phyloP scores from a whole-genome alignment of 257 asterid genomes.

The Fraxinus cuspidata region DNA sequence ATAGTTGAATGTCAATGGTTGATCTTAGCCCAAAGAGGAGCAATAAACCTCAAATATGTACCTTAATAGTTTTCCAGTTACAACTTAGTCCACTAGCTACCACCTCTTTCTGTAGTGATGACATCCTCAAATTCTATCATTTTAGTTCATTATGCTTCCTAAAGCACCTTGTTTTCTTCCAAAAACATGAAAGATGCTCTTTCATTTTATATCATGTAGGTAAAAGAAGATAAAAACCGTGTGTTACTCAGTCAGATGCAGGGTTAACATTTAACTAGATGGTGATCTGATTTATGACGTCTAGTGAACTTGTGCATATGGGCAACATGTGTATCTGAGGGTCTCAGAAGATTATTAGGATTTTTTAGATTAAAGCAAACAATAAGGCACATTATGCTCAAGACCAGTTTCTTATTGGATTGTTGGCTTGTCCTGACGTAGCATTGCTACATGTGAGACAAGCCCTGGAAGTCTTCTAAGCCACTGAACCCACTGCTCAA shows the following conservation, averaged over 20 bases:
- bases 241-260: not conserved
- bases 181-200: not conserved
- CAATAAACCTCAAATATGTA: not conserved
- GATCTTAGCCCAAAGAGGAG: not conserved
- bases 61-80: not conserved
- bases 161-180: not conserved
- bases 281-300: constrained; percentile 7
- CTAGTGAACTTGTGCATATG: constrained; percentile 2
- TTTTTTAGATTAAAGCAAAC: constrained; percentile 12
- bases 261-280: not conserved
- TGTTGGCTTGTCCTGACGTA: constrained; percentile 9
- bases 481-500: not conserved
- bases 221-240: not conserved
- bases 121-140: not conserved
- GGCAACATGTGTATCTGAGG: not conserved
- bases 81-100: not conserved
- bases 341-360: not conserved
- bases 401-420: not conserved
- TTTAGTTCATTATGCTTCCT: not conserved
- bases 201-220: not conserved
- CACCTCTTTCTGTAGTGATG: not conserved
- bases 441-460: constrained; percentile 13
- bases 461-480: constrained; percentile 16
- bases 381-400: not conserved
- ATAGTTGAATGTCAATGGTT: not conserved